Percentiles rank a stretch among this genome's conserved stretches.
phyloP scores from a whole-genome alignment of 1,139 yeast species.

The Debaryomyces sp. region DNA sequence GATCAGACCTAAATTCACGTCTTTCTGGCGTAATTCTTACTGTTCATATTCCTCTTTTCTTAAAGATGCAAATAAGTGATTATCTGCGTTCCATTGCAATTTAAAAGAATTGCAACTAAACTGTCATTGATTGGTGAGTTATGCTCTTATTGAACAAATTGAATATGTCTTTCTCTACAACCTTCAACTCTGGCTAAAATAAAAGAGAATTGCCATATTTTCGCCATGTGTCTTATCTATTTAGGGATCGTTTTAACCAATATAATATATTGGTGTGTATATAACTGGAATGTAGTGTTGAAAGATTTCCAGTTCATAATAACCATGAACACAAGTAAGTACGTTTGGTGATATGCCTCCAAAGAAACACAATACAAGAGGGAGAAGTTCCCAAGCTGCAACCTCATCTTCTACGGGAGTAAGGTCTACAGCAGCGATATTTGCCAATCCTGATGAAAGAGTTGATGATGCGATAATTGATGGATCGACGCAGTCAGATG shows the following conservation, averaged over 20 bases:
- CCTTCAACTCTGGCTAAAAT: neutral
- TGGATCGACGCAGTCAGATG: slow-evolving; percentile 12
- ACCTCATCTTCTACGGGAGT: neutral
- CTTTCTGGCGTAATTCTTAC: neutral
- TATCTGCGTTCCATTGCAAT: neutral
- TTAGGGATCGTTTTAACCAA: neutral
- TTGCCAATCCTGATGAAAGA: slow-evolving; percentile 9
- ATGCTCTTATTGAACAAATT: neutral
- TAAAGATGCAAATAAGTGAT: neutral
- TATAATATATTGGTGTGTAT: neutral
- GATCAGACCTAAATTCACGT: neutral
- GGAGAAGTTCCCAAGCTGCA: neutral
- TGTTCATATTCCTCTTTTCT: neutral
- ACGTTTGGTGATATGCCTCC: slow-evolving; percentile 5
- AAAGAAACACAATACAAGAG: slow-evolving; percentile 6
- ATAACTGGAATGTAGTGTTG: neutral
- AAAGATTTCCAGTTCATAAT: neutral
- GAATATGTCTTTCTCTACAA: neutral
- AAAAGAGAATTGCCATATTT: neutral
- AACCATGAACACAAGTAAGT: neutral
- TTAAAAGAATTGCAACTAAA: neutral
- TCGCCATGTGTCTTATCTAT: neutral
- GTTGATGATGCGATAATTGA: slow-evolving; percentile 11
- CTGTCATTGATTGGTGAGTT: neutral
- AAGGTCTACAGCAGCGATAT: slow-evolving; percentile 24